Evolutionary conservation across 495 filamentous ascomycete species (phyloP).

Genomic region (Elaphomyces granulatus): DNA sequence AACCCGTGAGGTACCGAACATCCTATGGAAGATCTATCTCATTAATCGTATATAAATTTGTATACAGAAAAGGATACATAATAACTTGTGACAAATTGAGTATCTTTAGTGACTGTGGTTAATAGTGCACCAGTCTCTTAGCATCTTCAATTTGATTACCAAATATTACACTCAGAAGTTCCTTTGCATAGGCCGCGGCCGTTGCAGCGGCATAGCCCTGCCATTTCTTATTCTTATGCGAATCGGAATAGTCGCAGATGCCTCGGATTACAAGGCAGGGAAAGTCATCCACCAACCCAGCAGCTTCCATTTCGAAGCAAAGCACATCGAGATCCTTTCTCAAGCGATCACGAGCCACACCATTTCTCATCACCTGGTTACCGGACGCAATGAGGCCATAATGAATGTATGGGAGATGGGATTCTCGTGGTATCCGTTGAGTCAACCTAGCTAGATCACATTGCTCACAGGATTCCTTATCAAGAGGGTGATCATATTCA

Average conservation of each 20-base stretch:
- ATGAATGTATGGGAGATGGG: conserved; percentile 12
- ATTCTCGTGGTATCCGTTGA: conserved; percentile 7
- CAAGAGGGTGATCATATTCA: conserved; percentile 9
- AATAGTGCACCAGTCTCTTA: conserved; percentile 6
- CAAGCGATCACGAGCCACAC: conserved; percentile 10
- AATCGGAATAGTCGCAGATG: conserved; percentile 17
- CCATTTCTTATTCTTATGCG: conserved; percentile 17
- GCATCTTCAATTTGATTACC: conserved; percentile 16
- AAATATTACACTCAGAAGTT: conserved; percentile 16
- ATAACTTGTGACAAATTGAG: too few relatives aligned
- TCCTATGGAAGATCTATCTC: too few relatives aligned
- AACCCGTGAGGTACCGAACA: too few relatives aligned
- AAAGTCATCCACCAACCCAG: conserved; percentile 14
- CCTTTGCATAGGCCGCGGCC: conserved; percentile 14
- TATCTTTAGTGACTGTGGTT: too few relatives aligned
- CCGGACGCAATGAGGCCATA: conserved; percentile 18
- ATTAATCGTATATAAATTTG: too few relatives aligned
- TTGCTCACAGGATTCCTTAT: conserved; percentile 2
- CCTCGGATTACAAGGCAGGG: conserved; percentile 14
- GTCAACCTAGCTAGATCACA: conserved; percentile 8
- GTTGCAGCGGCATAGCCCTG: conserved; percentile 14
- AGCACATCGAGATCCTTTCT: conserved; percentile 9
- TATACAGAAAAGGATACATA: too few relatives aligned
- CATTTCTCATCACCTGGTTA: conserved; percentile 16
- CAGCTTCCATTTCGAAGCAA: conserved; percentile 20